These are phyloP conservation scores for Backusella tarrabulga DNA, from an alignment of 192 early-diverging fungal species.

Conservation along the genomic window DNA sequence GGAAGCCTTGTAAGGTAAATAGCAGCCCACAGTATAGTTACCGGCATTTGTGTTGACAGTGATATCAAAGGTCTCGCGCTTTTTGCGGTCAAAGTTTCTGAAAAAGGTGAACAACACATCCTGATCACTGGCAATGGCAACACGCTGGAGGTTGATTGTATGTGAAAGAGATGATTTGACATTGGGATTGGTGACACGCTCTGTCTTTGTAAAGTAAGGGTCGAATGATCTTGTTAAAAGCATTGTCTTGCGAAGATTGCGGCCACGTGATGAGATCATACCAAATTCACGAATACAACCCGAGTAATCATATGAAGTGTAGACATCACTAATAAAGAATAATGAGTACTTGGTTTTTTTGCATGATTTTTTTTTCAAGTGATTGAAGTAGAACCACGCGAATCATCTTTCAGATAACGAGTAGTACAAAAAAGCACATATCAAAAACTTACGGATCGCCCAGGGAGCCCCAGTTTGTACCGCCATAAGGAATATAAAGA, in stretches of 20 bases:
- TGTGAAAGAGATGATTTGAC: conserved; percentile 37
- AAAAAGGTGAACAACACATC: conserved; percentile 54
- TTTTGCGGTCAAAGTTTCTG: conserved; percentile 60
- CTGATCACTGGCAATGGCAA: conserved; percentile 16
- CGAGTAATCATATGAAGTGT: conserved; percentile 76
- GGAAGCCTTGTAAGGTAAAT: conserved; percentile 56
- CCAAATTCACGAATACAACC: conserved; percentile 74
- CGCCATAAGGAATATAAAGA: conserved; percentile 76
- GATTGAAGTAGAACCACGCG: no score
- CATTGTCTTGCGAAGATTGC: conserved; percentile 56
- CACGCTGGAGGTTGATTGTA: conserved; percentile 48
- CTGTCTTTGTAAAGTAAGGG: conserved; percentile 48
- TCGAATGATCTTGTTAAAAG: conserved; percentile 63
- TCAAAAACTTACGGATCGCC: conserved; percentile 57
- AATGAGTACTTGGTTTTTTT: no score
- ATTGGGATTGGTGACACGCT: conserved; percentile 34
- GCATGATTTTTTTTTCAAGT: no score
- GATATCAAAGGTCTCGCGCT: conserved; percentile 42
- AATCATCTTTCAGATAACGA: no score
- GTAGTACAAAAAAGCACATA: not conserved
- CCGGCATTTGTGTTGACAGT: conserved; percentile 8
- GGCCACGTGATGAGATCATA: conserved; percentile 59
- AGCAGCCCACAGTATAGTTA: conserved; percentile 23
- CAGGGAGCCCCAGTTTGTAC: conserved; percentile 78
- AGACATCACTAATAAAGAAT: conserved; percentile 55